These are phyloP conservation scores for Blastomyces silverae DNA, from an alignment of 2,329 filamentous ascomycete species.

Conservation along the genomic window DNA sequence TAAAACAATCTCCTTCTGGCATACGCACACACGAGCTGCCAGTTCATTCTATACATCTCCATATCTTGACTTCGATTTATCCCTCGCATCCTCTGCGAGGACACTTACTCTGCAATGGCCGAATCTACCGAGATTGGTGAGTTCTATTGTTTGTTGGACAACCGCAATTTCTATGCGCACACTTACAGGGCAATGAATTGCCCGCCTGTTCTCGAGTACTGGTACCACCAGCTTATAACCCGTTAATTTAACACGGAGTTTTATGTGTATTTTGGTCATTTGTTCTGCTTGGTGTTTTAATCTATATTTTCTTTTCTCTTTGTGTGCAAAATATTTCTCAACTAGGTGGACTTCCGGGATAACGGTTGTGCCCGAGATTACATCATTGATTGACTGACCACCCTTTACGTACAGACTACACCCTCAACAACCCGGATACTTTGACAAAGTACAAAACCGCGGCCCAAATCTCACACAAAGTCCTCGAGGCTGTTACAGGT, in stretches of 20 bases:
- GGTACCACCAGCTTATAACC: background rate
- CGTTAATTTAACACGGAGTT: background rate
- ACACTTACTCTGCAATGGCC: slow-evolving; percentile 19
- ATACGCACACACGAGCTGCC: slow-evolving; percentile 10
- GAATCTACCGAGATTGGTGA: slow-evolving; percentile 23
- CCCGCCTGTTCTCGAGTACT: background rate
- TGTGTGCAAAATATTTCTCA: background rate
- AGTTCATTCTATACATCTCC: background rate
- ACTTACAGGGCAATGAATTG: background rate
- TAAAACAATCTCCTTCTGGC: background rate
- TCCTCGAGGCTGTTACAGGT: slow-evolving; percentile 74
- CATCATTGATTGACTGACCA: slow-evolving; percentile 16
- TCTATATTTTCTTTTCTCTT: background rate
- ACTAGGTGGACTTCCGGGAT: no score
- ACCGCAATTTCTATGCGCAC: background rate
- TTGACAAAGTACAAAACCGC: slow-evolving; percentile 99
- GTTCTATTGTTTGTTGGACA: slow-evolving; percentile 8
- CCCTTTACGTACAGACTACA: slow-evolving; percentile 58
- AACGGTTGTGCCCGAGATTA: background rate
- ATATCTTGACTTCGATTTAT: slow-evolving; percentile 2
- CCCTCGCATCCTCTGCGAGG: slow-evolving; percentile 10
- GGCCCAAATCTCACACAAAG: slow-evolving; percentile 89
- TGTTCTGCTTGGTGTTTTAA: background rate
- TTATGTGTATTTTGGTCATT: background rate
- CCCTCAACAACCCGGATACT: slow-evolving; percentile 84